These are phyloP conservation scores for Daedalea quercina DNA, from an alignment of 768 basidiomycete species.

Conservation along the genomic window DNA sequence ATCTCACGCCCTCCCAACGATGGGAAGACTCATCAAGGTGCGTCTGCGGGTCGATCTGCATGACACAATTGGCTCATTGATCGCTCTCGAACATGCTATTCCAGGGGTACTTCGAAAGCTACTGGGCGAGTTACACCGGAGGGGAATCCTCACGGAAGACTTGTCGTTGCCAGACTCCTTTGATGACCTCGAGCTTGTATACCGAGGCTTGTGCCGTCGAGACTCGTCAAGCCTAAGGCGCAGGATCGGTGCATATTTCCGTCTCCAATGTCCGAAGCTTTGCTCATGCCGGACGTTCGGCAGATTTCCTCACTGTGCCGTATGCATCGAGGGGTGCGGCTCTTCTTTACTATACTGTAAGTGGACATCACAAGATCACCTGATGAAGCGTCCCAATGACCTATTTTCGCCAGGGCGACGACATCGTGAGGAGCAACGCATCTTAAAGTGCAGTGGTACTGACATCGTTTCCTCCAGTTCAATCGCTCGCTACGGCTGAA, in stretches of 20 bases:
- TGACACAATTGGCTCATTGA: background rate
- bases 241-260: slow-evolving; percentile 45
- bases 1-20: slow-evolving; percentile 72
- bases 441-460: background rate
- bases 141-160: slow-evolving; percentile 73
- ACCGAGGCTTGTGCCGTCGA: slow-evolving; percentile 68
- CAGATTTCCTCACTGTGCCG: slow-evolving; percentile 78
- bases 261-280: background rate
- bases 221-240: slow-evolving; percentile 42
- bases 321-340: slow-evolving; percentile 78
- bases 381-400: background rate
- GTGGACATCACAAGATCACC: slow-evolving; percentile 14
- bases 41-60: background rate
- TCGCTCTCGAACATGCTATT: background rate
- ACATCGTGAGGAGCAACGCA: slow-evolving; percentile 54
- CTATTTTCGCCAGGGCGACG: slow-evolving; percentile 58
- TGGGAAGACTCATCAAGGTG: slow-evolving; percentile 70
- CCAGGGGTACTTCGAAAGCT: slow-evolving; percentile 58
- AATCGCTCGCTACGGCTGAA: slow-evolving; percentile 85
- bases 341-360: slow-evolving; percentile 84
- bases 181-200: slow-evolving; percentile 64
- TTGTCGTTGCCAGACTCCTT: slow-evolving; percentile 65
- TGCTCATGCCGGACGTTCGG: background rate
- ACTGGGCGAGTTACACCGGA: slow-evolving; percentile 45
- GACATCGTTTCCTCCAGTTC: slow-evolving; percentile 51